Evolutionary conservation across 2,329 filamentous ascomycete species (phyloP).

Genomic region (Aureobasidium subglaciale): DNA sequence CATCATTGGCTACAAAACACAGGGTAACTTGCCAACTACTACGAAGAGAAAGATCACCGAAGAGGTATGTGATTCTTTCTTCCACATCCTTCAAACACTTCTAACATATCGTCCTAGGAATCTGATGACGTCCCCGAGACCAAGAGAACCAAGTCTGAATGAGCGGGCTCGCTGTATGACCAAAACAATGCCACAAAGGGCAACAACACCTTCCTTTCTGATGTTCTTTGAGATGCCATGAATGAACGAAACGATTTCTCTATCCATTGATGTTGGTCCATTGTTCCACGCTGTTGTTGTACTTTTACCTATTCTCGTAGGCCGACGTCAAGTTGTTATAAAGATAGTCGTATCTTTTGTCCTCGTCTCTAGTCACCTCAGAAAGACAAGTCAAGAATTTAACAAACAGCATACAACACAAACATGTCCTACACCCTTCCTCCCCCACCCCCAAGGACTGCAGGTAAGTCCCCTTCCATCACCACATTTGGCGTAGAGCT

Average conservation of each 20-base stretch:
- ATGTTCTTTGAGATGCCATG: not conserved
- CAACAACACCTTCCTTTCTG: not conserved
- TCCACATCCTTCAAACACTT: not conserved
- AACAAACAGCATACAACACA: not conserved
- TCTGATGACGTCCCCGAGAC: not conserved
- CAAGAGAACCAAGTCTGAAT: not conserved
- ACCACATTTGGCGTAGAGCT: conserved; percentile 1
- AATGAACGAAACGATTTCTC: not conserved
- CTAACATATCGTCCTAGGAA: not conserved
- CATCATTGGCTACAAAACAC: conserved; percentile 24
- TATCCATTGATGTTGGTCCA: not conserved
- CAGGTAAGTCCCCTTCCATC: not conserved
- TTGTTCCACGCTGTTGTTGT: not conserved
- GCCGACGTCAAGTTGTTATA: not conserved
- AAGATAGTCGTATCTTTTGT: not conserved
- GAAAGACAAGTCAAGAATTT: not conserved
- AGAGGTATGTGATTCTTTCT: not conserved
- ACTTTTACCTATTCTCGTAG: too few relatives aligned
- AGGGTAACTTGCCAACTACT: not conserved
- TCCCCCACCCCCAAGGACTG: not conserved
- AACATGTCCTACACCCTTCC: not conserved
- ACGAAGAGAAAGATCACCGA: conserved; percentile 21
- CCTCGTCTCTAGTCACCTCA: not conserved
- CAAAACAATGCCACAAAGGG: not conserved
- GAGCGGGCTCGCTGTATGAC: not conserved